Percentiles rank a stretch among this genome's conserved stretches.
phyloP scores from a whole-genome alignment of 1,284 basidiomycete genomes.

The Bondarzewia mesenterica region DNA sequence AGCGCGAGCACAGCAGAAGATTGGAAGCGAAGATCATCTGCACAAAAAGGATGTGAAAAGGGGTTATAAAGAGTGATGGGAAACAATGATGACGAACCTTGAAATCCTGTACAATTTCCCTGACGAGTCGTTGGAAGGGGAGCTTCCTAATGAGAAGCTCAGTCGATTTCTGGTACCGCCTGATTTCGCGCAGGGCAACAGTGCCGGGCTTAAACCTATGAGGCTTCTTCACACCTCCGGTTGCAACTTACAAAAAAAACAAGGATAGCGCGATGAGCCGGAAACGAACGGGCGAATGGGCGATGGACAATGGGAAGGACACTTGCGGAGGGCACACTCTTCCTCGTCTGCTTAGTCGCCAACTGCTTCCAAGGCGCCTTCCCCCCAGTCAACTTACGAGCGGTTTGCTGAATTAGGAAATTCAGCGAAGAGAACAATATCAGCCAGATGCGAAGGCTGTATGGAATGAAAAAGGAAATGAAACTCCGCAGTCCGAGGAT shows the following conservation, averaged over 20 bases:
- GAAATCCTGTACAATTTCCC: constrained; percentile 6
- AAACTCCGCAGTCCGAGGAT: too few species aligned
- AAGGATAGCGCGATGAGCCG: neutral
- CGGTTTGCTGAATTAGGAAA: constrained; percentile 3
- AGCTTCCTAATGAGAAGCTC: constrained; percentile 6
- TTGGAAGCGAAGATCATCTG: constrained; percentile 51
- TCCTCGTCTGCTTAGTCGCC: neutral
- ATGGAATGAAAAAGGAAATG: too few species aligned
- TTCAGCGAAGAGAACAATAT: neutral
- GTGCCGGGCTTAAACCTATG: constrained; percentile 5
- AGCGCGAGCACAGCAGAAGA: constrained; percentile 52
- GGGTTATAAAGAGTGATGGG: neutral
- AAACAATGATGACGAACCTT: constrained; percentile 1
- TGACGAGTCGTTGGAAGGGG: constrained; percentile 5
- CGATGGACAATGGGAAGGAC: neutral
- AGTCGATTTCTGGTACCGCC: constrained; percentile 5
- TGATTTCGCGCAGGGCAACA: constrained; percentile 5
- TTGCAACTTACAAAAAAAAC: neutral
- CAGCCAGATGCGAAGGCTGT: too few species aligned
- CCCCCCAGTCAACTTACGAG: constrained; percentile 5
- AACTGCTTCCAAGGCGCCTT: constrained; percentile 6
- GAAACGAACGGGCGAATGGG: neutral
- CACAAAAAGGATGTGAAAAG: neutral
- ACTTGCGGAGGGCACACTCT: neutral
- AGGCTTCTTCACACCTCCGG: constrained; percentile 3